These are phyloP conservation scores for Ceratocystis harringtonii DNA, from an alignment of 2,329 filamentous ascomycete genomes.

Conservation along the genomic window DNA sequence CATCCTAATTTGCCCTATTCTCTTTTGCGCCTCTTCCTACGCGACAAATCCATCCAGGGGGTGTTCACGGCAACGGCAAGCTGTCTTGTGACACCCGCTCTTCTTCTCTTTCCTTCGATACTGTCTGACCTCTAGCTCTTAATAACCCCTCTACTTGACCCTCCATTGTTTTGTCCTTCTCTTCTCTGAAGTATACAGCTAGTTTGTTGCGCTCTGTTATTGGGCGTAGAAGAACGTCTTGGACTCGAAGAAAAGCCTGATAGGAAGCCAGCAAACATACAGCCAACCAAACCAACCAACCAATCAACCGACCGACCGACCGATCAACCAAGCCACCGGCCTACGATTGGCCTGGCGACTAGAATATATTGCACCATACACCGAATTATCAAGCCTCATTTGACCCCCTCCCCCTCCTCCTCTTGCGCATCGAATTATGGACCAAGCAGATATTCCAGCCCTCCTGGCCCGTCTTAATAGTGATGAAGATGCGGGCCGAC, in stretches of 20 bases:
- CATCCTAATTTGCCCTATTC: neutral
- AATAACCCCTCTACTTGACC: neutral
- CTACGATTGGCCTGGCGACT: neutral
- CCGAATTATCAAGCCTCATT: neutral
- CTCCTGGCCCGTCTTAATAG: conserved; percentile 49
- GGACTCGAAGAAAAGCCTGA: too few relatives aligned
- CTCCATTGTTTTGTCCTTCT: too few relatives aligned
- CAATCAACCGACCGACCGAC: neutral
- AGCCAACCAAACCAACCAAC: neutral
- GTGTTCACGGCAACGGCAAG: neutral
- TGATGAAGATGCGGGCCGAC: conserved; percentile 78
- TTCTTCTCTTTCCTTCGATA: neutral
- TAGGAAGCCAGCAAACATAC: neutral
- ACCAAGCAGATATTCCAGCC: conserved; percentile 51
- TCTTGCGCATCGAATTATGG: conserved; percentile 30
- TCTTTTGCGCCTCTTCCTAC: neutral
- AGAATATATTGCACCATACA: neutral
- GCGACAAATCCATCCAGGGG: conserved; percentile 5
- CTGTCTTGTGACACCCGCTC: conserved; percentile 6
- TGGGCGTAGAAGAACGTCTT: neutral
- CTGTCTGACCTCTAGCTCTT: neutral
- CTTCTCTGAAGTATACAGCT: neutral
- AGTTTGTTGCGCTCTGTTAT: neutral
- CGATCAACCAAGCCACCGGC: neutral
- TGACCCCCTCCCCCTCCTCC: neutral